Conservation (phyloP, 371 early-diverging fungal genomes). For the Syncephalastrum monosporum region DNA sequence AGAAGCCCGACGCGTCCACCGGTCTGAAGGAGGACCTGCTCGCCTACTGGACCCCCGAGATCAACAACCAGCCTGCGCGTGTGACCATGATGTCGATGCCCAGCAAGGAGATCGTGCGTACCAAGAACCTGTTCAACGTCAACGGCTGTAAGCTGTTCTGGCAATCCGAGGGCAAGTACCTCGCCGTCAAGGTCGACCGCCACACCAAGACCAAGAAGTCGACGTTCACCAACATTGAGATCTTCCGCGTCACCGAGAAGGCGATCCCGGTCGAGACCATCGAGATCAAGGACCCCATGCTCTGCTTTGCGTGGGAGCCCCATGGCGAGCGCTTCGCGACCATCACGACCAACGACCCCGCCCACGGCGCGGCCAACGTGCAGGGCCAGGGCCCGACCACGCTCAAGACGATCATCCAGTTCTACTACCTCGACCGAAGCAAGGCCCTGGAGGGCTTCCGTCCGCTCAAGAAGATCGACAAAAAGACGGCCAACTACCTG, state of each 20-base stretch:
- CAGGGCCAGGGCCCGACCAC: slow-evolving; percentile 53
- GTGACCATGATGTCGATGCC: slow-evolving; percentile 90
- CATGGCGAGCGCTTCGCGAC: slow-evolving; percentile 82
- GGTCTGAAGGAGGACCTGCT: slow-evolving; percentile 70
- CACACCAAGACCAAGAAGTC: slow-evolving; percentile 92
- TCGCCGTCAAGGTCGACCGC: slow-evolving; percentile 92
- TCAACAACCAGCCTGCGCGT: slow-evolving; percentile 94
- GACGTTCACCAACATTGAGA: slow-evolving; percentile 86
- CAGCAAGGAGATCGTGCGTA: slow-evolving; percentile 80
- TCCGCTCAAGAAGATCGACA: slow-evolving; percentile 64
- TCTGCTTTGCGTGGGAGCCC: slow-evolving; percentile 95
- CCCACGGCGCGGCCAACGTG: slow-evolving; percentile 45
- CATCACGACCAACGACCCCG: slow-evolving; percentile 75
- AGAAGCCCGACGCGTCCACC: slow-evolving; percentile 45
- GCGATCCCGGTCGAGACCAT: slow-evolving; percentile 94
- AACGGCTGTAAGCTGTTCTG: slow-evolving; percentile 87
- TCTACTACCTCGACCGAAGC: slow-evolving; percentile 75
- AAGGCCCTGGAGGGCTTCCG: slow-evolving; percentile 65
- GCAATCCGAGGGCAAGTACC: slow-evolving; percentile 89
- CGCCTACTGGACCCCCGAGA: slow-evolving; percentile 96
- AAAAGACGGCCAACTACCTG: slow-evolving; percentile 81
- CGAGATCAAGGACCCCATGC: slow-evolving; percentile 84
- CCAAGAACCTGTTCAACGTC: slow-evolving; percentile 97
- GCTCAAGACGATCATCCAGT: slow-evolving; percentile 73
- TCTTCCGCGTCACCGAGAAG: slow-evolving; percentile 91